Evolutionary conservation across 2,329 filamentous ascomycete genomes (phyloP).

Genomic region (Fusarium sp.): DNA sequence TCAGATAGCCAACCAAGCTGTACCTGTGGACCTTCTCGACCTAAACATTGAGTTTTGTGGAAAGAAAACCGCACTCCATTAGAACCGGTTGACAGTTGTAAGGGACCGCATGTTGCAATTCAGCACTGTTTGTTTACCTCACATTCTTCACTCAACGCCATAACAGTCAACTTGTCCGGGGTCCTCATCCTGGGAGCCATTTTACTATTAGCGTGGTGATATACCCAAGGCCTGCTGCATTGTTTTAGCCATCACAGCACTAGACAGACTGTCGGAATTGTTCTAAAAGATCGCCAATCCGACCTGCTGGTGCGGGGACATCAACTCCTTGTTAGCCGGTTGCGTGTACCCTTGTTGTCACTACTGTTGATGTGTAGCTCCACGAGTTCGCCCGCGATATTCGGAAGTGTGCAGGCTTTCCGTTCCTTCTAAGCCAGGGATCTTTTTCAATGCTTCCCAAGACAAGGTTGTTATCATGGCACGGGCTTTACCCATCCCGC

Average conservation of each 20-base stretch:
- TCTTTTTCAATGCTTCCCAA: constrained; percentile 38
- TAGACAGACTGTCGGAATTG: constrained; percentile 46
- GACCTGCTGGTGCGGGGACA: constrained; percentile 39
- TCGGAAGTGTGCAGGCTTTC: constrained; percentile 16
- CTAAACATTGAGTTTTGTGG: neutral
- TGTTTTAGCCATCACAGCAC: constrained; percentile 44
- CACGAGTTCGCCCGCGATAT: constrained; percentile 25
- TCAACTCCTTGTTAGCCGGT: constrained; percentile 25
- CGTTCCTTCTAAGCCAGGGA: constrained; percentile 22
- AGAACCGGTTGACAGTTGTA: neutral
- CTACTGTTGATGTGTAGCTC: constrained; percentile 2
- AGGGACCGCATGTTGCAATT: neutral
- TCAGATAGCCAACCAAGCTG: neutral
- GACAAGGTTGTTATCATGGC: constrained; percentile 11
- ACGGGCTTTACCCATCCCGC: constrained; percentile 15
- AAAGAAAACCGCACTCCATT: neutral
- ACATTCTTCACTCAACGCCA: constrained; percentile 9
- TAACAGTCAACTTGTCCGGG: constrained; percentile 14
- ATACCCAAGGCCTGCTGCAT: constrained; percentile 38
- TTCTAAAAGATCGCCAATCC: constrained; percentile 39
- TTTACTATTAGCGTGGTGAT: constrained; percentile 42
- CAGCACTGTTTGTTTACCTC: constrained; percentile 4
- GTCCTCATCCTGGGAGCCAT: constrained; percentile 28
- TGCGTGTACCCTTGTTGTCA: constrained; percentile 16
- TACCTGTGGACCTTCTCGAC: neutral